Conservation (phyloP, 2,329 filamentous ascomycete species). For the Bisporella sp. region DNA sequence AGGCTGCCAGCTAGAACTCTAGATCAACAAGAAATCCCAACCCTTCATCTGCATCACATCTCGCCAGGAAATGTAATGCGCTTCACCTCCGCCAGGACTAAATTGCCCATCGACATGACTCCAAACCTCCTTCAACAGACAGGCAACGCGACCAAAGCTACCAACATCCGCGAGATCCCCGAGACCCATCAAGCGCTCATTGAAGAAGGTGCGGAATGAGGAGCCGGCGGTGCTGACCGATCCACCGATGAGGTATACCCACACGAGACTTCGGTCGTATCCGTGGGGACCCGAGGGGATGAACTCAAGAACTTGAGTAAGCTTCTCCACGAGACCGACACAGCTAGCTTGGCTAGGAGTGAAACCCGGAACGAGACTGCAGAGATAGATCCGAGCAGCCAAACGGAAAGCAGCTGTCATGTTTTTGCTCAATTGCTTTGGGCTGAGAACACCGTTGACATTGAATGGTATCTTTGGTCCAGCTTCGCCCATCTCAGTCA, state of each 20-base stretch:
- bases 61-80: constrained; percentile 82
- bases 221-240: constrained; percentile 68
- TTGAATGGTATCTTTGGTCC: constrained; percentile 55
- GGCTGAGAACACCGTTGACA: constrained; percentile 67
- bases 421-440: constrained; percentile 78
- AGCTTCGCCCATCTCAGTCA: constrained; percentile 61
- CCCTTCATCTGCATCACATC: constrained; percentile 86
- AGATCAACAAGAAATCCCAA: constrained; percentile 92
- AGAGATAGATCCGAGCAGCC: constrained; percentile 93
- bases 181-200: constrained; percentile 65
- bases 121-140: constrained; percentile 80
- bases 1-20: constrained; percentile 18
- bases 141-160: constrained; percentile 76
- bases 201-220: constrained; percentile 70
- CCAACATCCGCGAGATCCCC: constrained; percentile 74
- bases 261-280: constrained; percentile 85
- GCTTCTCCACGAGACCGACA: constrained; percentile 68
- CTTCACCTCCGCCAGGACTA: constrained; percentile 29
- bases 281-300: constrained; percentile 77
- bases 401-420: constrained; percentile 88
- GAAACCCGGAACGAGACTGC: constrained; percentile 86
- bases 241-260: constrained; percentile 87
- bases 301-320: constrained; percentile 68
- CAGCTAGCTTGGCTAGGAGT: constrained; percentile 68
- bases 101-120: constrained; percentile 54